Evolutionary conservation across 345 rosid species (phyloP).

Genomic region (Dovyalis caffra): DNA sequence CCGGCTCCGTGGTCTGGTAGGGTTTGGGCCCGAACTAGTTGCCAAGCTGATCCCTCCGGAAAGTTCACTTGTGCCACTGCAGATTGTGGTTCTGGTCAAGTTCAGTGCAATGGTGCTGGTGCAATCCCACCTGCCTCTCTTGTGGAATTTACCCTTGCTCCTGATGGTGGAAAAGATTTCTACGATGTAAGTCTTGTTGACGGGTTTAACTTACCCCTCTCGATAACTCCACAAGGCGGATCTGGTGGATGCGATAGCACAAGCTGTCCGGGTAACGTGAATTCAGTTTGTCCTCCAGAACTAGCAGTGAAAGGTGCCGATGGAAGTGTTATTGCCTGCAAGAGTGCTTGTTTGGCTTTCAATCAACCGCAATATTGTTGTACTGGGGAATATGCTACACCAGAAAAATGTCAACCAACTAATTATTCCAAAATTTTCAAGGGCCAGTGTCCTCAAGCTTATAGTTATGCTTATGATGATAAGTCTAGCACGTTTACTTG

Average conservation of each 20-base stretch:
- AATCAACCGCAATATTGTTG: slow-evolving; percentile 44
- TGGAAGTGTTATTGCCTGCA: slow-evolving; percentile 40
- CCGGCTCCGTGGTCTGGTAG: slow-evolving; percentile 43
- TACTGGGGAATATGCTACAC: slow-evolving; percentile 24
- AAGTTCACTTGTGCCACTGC: slow-evolving; percentile 43
- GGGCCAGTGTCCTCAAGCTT: slow-evolving; percentile 54
- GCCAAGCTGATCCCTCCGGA: slow-evolving; percentile 34
- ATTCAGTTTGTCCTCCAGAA: slow-evolving; percentile 43
- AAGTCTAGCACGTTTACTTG: slow-evolving; percentile 39
- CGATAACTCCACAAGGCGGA: slow-evolving; percentile 35
- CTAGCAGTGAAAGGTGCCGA: slow-evolving; percentile 24
- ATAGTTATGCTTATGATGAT: slow-evolving; percentile 57
- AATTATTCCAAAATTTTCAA: slow-evolving; percentile 44
- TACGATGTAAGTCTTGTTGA: slow-evolving; percentile 50
- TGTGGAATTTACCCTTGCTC: slow-evolving; percentile 35
- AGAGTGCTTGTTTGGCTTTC: slow-evolving; percentile 42
- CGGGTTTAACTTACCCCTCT: slow-evolving; percentile 42
- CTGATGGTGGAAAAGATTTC: slow-evolving; percentile 26
- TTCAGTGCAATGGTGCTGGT: slow-evolving; percentile 36
- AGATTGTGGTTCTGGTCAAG: slow-evolving; percentile 49
- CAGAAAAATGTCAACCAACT: slow-evolving; percentile 41
- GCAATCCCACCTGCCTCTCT: slow-evolving; percentile 40
- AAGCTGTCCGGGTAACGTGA: slow-evolving; percentile 34
- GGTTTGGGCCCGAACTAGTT: slow-evolving; percentile 50
- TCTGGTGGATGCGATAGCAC: slow-evolving; percentile 15